Evolutionary conservation across 306 rosid genomes (phyloP).

Genomic region (Malus asiatica): DNA sequence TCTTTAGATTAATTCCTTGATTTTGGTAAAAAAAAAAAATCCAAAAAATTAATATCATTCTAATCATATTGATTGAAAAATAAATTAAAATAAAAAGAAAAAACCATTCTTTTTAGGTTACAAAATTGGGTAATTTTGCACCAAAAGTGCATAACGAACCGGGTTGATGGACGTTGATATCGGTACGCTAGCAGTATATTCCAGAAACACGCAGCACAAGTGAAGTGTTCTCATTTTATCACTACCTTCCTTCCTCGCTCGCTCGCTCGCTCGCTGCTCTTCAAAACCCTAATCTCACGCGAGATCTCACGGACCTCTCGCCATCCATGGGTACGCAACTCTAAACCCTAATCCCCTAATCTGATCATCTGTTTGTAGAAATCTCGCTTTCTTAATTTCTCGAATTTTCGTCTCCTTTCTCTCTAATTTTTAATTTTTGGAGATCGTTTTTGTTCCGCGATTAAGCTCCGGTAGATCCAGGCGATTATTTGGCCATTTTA

Average conservation of each 20-base stretch:
- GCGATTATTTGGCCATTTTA: background rate
- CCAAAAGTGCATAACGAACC: too few species aligned
- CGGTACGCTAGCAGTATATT: too few species aligned
- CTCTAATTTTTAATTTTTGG: background rate
- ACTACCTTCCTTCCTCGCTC: background rate
- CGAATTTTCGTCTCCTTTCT: background rate
- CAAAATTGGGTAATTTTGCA: too few species aligned
- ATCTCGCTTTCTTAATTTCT: background rate
- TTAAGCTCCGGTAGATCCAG: slow-evolving; percentile 1
- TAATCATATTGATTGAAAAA: too few species aligned
- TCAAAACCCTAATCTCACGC: slow-evolving; percentile 12
- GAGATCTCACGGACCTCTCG: background rate
- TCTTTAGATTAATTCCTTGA: too few species aligned
- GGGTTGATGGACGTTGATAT: too few species aligned
- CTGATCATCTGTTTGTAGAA: background rate
- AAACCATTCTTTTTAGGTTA: too few species aligned
- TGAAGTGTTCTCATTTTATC: background rate
- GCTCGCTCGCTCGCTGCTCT: background rate
- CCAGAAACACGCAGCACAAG: background rate
- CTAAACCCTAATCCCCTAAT: background rate
- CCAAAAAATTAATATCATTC: too few species aligned
- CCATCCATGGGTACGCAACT: slow-evolving; percentile 22
- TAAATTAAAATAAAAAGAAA: too few species aligned
- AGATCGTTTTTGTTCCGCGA: background rate
- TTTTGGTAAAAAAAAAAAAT: too few species aligned